Percentiles rank a stretch among this genome's conserved stretches.
Conservation (phyloP, 108 stramenopile genomes). For the Chaetoceros muelleri region DNA sequence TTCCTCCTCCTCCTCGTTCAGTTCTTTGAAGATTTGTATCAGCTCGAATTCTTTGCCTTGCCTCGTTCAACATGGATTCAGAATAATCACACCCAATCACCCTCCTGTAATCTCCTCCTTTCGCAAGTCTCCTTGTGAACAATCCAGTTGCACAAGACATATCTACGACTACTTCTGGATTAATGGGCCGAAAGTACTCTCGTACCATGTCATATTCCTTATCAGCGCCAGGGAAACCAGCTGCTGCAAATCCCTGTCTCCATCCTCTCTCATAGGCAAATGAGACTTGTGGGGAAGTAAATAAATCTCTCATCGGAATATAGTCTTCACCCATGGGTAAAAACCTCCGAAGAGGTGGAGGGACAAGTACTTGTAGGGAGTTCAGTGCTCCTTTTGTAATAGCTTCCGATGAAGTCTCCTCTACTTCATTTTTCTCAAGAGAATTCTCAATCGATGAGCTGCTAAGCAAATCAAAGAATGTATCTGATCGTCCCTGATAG, state of each 20-base stretch:
- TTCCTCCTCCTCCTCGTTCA: constrained; percentile 6
- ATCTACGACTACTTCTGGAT: constrained; percentile 71
- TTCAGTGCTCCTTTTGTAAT: constrained; percentile 1
- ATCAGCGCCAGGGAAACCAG: constrained; percentile 91
- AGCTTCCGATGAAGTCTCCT: constrained; percentile 1
- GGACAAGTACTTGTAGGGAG: constrained; percentile 11
- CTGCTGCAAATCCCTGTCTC: constrained; percentile 79
- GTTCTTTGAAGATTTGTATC: constrained; percentile 22
- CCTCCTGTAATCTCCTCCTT: constrained; percentile 51
- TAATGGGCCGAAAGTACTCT: constrained; percentile 67
- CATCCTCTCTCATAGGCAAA: constrained; percentile 93
- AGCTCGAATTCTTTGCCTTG: constrained; percentile 55
- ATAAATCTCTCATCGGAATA: constrained; percentile 72
- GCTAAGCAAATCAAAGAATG: constrained; percentile 44
- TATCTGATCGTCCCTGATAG: constrained; percentile 42
- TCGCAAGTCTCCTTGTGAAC: constrained; percentile 80
- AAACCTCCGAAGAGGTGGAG: constrained; percentile 21
- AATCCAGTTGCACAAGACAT: constrained; percentile 92
- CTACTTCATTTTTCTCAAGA: constrained; percentile 20
- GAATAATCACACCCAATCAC: constrained; percentile 92
- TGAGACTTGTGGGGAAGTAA: constrained; percentile 78
- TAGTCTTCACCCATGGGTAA: constrained; percentile 22
- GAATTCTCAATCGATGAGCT: background rate
- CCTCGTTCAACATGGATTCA: constrained; percentile 84
- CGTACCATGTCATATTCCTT: constrained; percentile 69